Evolutionary conservation across 2,329 filamentous ascomycete genomes (phyloP).

Genomic region (Colletotrichum incanum): DNA sequence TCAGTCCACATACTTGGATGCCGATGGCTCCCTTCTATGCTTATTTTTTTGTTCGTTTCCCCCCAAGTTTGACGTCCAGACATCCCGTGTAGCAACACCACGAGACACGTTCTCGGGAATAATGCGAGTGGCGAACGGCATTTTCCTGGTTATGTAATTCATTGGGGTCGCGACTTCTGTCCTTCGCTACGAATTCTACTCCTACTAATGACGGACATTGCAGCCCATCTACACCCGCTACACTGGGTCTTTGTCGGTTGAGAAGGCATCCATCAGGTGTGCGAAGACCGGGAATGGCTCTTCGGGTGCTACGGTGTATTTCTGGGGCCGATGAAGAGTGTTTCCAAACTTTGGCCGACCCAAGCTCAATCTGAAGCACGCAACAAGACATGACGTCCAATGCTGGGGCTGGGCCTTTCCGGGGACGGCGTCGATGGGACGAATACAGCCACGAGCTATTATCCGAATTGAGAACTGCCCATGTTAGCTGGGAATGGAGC

Average conservation of each 20-base stretch:
- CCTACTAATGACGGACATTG: constrained; percentile 11
- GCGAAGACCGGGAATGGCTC: constrained; percentile 20
- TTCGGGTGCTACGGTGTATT: constrained; percentile 34
- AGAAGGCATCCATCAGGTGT: neutral
- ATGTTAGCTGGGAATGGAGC: neutral
- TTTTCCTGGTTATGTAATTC: neutral
- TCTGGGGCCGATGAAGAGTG: constrained; percentile 28
- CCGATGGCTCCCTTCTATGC: constrained; percentile 14
- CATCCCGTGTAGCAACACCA: neutral
- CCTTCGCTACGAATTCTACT: constrained; percentile 1
- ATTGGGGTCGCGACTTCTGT: neutral
- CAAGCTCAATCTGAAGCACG: constrained; percentile 34
- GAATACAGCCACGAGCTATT: constrained; percentile 24
- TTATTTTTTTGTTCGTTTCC: neutral
- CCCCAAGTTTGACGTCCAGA: neutral
- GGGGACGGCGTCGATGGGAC: constrained; percentile 28
- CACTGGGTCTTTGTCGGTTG: neutral
- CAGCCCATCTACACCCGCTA: constrained; percentile 7
- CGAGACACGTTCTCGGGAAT: neutral
- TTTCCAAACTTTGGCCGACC: constrained; percentile 31
- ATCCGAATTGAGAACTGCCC: neutral
- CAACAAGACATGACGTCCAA: constrained; percentile 34
- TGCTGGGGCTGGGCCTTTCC: constrained; percentile 25
- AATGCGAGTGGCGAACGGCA: constrained; percentile 2
- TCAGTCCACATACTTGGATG: constrained; percentile 27